Evolutionary conservation across 2,329 filamentous ascomycete genomes (phyloP), one percentile per base, ranked within the genome.

Genomic region (Talaromyces sp.): DNA sequence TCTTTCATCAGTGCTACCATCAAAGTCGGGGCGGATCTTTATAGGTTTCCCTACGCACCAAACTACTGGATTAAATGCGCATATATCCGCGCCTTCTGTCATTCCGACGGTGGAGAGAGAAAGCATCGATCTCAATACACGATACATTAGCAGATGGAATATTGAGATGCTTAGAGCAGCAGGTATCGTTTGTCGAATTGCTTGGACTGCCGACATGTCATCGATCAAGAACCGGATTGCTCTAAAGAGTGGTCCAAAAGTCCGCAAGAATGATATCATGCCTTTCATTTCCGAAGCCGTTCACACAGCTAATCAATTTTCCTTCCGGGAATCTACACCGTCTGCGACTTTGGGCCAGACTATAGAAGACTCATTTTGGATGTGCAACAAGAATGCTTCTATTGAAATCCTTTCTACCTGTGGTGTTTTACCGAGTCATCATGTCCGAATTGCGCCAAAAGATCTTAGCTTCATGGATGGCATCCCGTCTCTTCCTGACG

Each of bases 1-100:
- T 8, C 97, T 99, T 76, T 87, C 90, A 1, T 95, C 93, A 1
- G 93, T 99, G 0, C 80, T 98, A 5, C 95, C 95, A 2, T 92
- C 87, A 65, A 96, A 93, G 76, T 91, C 91, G 70, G 95, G 95
- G 7, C 89, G 92, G 62, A 91, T 99, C 63, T 99, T 98, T 73
- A 99, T 99, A 73, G 95, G 95, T 0, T 99, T 99, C 73, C 94
- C 95, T 3, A 99, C 95, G 1, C 93, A 94, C 70, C 95, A 99
- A 80, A 99, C 95, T 0, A 99, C 96, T 0, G 95, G 94, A 63
- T 88, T 94, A 33, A 91, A 94, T 17, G 90, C 96, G 74, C 95
- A 99, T 76, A 90, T 99, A 35, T 98, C 94, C 13, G 95, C 95
- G 0, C 95, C 93, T 1, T 97, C 94, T 0, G 89, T 99, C 15